Evolutionary conservation across 2,329 filamentous ascomycete genomes (phyloP), one percentile per base, ranked within the genome.

Genomic region (Cordyceps fumosorosea): DNA sequence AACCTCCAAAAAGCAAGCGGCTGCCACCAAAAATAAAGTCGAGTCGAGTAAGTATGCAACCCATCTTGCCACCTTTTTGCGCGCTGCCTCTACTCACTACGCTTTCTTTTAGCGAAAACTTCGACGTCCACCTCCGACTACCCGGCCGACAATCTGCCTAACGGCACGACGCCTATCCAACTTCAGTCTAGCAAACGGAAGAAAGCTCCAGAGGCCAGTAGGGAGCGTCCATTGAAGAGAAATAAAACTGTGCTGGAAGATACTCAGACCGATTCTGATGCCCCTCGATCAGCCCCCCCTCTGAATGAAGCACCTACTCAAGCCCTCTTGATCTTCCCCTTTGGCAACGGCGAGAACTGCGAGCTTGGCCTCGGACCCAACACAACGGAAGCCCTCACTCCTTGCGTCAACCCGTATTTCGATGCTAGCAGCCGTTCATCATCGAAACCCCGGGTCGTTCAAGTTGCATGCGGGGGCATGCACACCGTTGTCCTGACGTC

Each of bases 391-490:
- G n/a, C 37, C 10, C 14, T n/a, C 7, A 18, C 10, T 5, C 59
- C 59, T 5, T 18, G 24, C 20, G 4, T 62, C 34, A 68, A 68
- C 45, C 52, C 62, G 22, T 68, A 64, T 52, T 65, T 69, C n/a
- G 62, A 69, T 26, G 45, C 66, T 5, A 44, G 64, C 37, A n/a
- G 22, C 34, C 12, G 63, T 5, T 45, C n/a, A 45, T 45, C 44
- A 20, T 8, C 40, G 42, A 16, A 44, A 1, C 18, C n/a, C 40
- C 50, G 60, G 18, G 58, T 92, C 34, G 87, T 91, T 10, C 83
- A 87, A 70, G 72, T 92, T 57, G 85, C 87, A 57, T 83, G 85
- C 59, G 89, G 89, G 58, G 89, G 89, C 62, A 91, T 92, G 89
- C 90, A 93, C 75, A 84, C 81, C 55, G 78, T 89, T 64, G 89